phyloP scores from a whole-genome alignment of 106 monocot species.

The Phalaenopsis aphrodite region DNA sequence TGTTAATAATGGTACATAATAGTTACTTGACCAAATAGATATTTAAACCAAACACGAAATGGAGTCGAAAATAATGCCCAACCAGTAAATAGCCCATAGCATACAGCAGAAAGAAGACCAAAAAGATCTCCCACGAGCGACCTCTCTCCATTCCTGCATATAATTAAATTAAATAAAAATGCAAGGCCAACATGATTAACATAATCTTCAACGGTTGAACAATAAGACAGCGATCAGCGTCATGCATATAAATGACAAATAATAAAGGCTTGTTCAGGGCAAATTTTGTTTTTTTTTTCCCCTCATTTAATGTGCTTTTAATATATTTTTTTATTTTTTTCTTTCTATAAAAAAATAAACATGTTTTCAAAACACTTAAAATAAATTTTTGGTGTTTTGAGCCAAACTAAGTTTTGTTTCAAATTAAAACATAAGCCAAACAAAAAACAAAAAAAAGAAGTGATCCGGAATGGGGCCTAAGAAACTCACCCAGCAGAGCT shows the following conservation, averaged over 20 bases:
- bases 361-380: too few species aligned
- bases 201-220: background rate
- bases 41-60: background rate
- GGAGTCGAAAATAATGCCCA: background rate
- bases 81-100: conserved; percentile 97
- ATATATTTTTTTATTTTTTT: too few species aligned
- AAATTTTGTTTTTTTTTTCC: too few species aligned
- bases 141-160: conserved; percentile 49
- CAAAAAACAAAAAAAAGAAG: too few species aligned
- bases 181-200: background rate
- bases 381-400: too few species aligned
- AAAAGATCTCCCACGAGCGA: conserved; percentile 89
- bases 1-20: background rate
- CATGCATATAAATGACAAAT: background rate
- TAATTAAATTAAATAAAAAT: background rate
- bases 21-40: background rate
- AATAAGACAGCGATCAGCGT: background rate
- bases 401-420: too few species aligned
- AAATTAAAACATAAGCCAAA: too few species aligned
- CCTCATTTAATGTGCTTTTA: too few species aligned
- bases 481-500: conserved; percentile 50
- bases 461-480: background rate
- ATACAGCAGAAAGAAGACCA: conserved; percentile 89
- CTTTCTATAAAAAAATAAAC: too few species aligned
- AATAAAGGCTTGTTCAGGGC: background rate